A percentile compares a stretch with the other conserved stretches of the same genome.
These are phyloP conservation scores for Pichia nanzhaoensis DNA, from an alignment of 805 yeast genomes.

Conservation along the genomic window DNA sequence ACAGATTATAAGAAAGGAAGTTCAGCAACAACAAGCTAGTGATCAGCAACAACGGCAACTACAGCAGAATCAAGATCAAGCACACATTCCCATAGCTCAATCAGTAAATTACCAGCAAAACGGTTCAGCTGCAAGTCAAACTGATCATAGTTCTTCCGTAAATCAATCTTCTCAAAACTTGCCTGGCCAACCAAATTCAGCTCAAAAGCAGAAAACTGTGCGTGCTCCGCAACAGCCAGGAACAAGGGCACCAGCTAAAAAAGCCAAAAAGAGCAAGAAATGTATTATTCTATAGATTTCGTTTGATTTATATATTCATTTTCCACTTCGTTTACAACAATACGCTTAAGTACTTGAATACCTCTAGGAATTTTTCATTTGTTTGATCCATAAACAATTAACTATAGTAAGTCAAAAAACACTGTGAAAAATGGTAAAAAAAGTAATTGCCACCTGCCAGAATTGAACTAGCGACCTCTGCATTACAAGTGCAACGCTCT, in stretches of 20 bases:
- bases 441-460: constrained; percentile 66
- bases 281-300: constrained; percentile 2
- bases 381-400: too few relatives aligned
- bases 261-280: constrained; percentile 3
- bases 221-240: background rate
- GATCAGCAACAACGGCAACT: background rate
- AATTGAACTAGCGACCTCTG: constrained; percentile 94
- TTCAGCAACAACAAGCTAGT: constrained; percentile 19
- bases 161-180: background rate
- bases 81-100: background rate
- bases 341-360: too few relatives aligned
- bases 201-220: background rate
- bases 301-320: too few relatives aligned
- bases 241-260: background rate
- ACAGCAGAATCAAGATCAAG: background rate
- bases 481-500: constrained; percentile 99
- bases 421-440: too few relatives aligned
- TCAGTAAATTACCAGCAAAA: too few relatives aligned
- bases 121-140: too few relatives aligned
- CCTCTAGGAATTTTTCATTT: too few relatives aligned
- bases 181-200: background rate
- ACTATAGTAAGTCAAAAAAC: too few relatives aligned
- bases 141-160: too few relatives aligned
- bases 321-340: too few relatives aligned
- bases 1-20: constrained; percentile 76